Evolutionary conservation across 495 filamentous ascomycete species (phyloP).

Genomic region (Penicillium nucicola): DNA sequence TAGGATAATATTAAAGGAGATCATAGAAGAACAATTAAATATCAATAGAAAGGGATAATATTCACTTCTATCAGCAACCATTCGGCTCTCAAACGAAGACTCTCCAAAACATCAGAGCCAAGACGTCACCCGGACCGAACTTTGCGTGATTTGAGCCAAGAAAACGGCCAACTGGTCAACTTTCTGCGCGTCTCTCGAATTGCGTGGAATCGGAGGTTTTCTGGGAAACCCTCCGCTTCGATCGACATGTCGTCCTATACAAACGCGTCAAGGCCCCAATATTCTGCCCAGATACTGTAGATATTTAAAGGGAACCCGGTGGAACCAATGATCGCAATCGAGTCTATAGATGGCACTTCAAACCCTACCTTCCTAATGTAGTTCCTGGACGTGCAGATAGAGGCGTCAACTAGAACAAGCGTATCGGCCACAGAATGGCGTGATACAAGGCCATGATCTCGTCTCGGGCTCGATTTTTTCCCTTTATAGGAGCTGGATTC

Average conservation of each 20-base stretch:
- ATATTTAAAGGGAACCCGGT: too few relatives aligned
- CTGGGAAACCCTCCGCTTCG: background rate
- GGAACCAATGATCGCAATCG: background rate
- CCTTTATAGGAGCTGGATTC: constrained; percentile 4
- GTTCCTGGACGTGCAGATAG: background rate
- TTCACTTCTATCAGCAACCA: too few relatives aligned
- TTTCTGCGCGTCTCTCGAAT: background rate
- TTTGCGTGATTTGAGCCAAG: constrained; percentile 27
- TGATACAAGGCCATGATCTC: constrained; percentile 11
- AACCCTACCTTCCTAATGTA: too few relatives aligned
- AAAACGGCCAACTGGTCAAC: background rate
- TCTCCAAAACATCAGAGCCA: too few relatives aligned
- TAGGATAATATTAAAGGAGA: too few relatives aligned
- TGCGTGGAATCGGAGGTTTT: background rate
- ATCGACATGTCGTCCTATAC: background rate
- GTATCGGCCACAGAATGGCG: constrained; percentile 16
- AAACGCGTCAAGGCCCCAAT: background rate
- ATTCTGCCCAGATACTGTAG: too few relatives aligned
- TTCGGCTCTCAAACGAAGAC: too few relatives aligned
- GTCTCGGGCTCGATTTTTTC: background rate
- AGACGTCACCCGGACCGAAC: constrained; percentile 17
- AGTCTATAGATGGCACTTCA: background rate
- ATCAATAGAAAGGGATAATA: too few relatives aligned
- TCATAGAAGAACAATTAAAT: too few relatives aligned
- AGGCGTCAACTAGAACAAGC: background rate